These are phyloP conservation scores for Irpex sp. DNA, from an alignment of 1,284 basidiomycete species.

Conservation along the genomic window DNA sequence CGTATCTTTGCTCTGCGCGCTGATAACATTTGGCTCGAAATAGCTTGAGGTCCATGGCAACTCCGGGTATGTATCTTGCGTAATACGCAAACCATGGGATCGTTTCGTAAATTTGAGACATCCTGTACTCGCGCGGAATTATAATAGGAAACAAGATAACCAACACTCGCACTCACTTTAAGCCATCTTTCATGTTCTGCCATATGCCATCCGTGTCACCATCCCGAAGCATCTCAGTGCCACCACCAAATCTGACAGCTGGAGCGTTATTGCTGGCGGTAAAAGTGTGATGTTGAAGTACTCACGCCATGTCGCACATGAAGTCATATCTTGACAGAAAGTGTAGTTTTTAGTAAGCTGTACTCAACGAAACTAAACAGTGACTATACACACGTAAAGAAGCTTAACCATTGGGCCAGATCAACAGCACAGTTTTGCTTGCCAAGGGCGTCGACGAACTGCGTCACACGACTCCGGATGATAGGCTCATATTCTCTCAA, in stretches of 20 bases:
- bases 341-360: background rate
- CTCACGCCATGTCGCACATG: constrained; percentile 35
- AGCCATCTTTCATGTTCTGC: constrained; percentile 5
- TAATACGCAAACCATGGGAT: constrained; percentile 40
- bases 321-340: constrained; percentile 30
- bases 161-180: constrained; percentile 3
- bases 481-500: constrained; percentile 36
- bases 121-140: background rate
- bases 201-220: constrained; percentile 10
- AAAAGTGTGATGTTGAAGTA: background rate
- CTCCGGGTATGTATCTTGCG: constrained; percentile 25
- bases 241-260: constrained; percentile 8
- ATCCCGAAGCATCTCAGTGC: constrained; percentile 13
- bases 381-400: constrained; percentile 27
- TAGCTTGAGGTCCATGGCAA: constrained; percentile 27
- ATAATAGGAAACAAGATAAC: background rate
- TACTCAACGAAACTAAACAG: background rate
- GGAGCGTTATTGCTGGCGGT: background rate
- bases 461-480: constrained; percentile 27
- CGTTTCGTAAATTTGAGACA: constrained; percentile 25
- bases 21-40: constrained; percentile 31
- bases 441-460: constrained; percentile 31
- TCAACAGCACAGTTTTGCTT: constrained; percentile 21
- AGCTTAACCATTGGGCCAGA: constrained; percentile 31
- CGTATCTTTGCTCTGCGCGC: constrained; percentile 23